Percentiles rank a stretch among this genome's conserved stretches.
These are phyloP conservation scores for Funneliformis geosporum DNA, from an alignment of 192 early-diverging fungal genomes.

Conservation along the genomic window DNA sequence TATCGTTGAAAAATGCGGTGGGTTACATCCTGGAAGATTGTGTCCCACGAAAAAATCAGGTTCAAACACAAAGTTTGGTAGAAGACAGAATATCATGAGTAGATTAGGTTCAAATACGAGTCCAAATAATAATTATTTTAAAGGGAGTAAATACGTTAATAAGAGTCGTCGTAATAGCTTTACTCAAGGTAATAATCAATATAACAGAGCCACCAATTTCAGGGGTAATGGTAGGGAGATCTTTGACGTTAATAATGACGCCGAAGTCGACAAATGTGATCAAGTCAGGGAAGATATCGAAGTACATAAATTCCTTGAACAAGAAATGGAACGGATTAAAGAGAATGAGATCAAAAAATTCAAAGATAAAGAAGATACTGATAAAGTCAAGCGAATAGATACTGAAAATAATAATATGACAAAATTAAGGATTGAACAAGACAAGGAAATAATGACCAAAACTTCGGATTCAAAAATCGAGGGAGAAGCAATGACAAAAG, in stretches of 20 bases:
- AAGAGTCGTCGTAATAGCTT: background rate
- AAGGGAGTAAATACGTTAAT: background rate
- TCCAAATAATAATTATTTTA: background rate
- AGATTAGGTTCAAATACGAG: background rate
- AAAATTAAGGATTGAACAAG: background rate
- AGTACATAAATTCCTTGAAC: background rate
- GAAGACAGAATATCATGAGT: background rate
- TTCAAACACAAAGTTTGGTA: background rate
- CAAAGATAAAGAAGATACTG: no score
- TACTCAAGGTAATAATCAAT: background rate
- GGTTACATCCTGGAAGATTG: slow-evolving; percentile 5
- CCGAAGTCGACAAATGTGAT: background rate
- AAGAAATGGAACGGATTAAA: background rate
- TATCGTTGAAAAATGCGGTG: slow-evolving; percentile 6
- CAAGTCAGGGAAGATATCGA: background rate
- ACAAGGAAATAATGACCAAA: background rate
- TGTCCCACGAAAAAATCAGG: slow-evolving; percentile 9
- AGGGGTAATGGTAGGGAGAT: background rate
- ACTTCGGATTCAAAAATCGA: background rate
- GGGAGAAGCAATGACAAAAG: background rate
- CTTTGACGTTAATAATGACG: background rate
- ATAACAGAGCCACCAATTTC: background rate
- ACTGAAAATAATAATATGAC: background rate
- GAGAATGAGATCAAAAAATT: background rate
- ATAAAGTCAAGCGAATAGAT: background rate